Conservation (phyloP, 2,329 filamentous ascomycete genomes). For the Claviceps citrina region DNA sequence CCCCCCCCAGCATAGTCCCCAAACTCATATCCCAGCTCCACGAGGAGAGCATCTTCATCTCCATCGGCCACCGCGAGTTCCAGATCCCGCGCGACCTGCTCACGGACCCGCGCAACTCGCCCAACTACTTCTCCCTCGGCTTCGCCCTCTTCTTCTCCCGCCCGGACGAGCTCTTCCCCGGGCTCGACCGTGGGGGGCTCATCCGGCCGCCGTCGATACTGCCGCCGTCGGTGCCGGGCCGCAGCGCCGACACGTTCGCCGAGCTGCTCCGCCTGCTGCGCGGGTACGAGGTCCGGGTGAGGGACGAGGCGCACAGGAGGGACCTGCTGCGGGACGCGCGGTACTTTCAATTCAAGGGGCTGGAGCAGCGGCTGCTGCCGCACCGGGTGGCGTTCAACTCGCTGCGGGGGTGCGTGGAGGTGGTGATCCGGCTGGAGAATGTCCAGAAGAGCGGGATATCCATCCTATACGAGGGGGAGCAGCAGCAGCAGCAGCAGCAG, state of each 20-base stretch:
- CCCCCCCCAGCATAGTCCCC: constrained; percentile 45
- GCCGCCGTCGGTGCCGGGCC: constrained; percentile 65
- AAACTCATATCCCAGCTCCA: constrained; percentile 82
- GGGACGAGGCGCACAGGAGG: constrained; percentile 58
- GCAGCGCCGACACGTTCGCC: constrained; percentile 69
- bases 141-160: constrained; percentile 78
- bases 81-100: constrained; percentile 83
- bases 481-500: constrained; percentile 16
- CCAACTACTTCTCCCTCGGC: constrained; percentile 88
- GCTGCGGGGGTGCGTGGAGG: constrained; percentile 52
- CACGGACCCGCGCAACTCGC: constrained; percentile 70
- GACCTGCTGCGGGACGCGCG: constrained; percentile 71
- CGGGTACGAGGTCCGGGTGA: constrained; percentile 68
- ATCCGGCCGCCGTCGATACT: constrained; percentile 76
- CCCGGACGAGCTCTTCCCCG: constrained; percentile 69
- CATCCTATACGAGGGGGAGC: constrained; percentile 34
- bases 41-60: constrained; percentile 81
- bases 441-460: constrained; percentile 76
- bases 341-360: constrained; percentile 82
- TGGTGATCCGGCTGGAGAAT: constrained; percentile 66
- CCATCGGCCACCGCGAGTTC: constrained; percentile 75
- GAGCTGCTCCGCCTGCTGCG: constrained; percentile 69
- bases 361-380: constrained; percentile 76
- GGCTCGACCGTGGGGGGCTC: constrained; percentile 61
- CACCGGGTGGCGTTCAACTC: constrained; percentile 65